A percentile compares a stretch with the other conserved stretches of the same genome.
Evolutionary conservation across 352 stramenopile genomes (phyloP).

Genomic region (Globisporangium okanoganense): DNA sequence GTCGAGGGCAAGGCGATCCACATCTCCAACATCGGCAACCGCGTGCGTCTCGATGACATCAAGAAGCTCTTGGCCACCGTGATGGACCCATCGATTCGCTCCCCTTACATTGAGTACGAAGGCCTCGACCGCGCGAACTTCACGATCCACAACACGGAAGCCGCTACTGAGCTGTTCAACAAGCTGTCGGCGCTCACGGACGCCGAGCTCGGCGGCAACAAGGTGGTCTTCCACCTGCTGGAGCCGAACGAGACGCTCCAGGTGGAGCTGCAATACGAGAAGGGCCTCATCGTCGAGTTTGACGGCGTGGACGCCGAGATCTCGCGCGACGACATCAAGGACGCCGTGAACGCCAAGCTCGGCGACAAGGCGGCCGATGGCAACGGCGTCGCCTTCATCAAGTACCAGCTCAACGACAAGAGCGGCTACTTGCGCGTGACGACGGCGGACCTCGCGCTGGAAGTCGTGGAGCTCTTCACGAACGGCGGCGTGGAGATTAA

Average conservation of each 20-base stretch:
- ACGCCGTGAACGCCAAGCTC: slow-evolving; percentile 81
- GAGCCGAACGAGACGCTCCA: slow-evolving; percentile 61
- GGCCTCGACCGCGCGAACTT: slow-evolving; percentile 75
- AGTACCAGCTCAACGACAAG: slow-evolving; percentile 80
- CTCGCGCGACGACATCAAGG: slow-evolving; percentile 85
- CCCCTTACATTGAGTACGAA: slow-evolving; percentile 81
- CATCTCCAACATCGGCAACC: slow-evolving; percentile 76
- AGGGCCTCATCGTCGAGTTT: slow-evolving; percentile 85
- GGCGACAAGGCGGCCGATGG: slow-evolving; percentile 59
- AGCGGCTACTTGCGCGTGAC: slow-evolving; percentile 66
- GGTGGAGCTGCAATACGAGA: slow-evolving; percentile 78
- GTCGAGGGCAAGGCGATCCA: slow-evolving; percentile 69
- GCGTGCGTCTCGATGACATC: slow-evolving; percentile 75
- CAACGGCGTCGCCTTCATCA: slow-evolving; percentile 75
- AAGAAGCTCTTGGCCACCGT: slow-evolving; percentile 73
- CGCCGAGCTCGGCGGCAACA: slow-evolving; percentile 67
- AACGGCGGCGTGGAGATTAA: slow-evolving; percentile 65
- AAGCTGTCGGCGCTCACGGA: slow-evolving; percentile 61
- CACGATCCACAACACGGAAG: slow-evolving; percentile 39
- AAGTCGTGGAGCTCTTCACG: slow-evolving; percentile 60
- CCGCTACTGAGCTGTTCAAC: slow-evolving; percentile 59
- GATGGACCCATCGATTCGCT: slow-evolving; percentile 39
- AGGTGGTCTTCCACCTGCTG: slow-evolving; percentile 76
- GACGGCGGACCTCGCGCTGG: slow-evolving; percentile 47
- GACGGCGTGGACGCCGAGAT: slow-evolving; percentile 72